Evolutionary conservation across 2,329 filamentous ascomycete species (phyloP).

Genomic region (Paramyrothecium sp.): DNA sequence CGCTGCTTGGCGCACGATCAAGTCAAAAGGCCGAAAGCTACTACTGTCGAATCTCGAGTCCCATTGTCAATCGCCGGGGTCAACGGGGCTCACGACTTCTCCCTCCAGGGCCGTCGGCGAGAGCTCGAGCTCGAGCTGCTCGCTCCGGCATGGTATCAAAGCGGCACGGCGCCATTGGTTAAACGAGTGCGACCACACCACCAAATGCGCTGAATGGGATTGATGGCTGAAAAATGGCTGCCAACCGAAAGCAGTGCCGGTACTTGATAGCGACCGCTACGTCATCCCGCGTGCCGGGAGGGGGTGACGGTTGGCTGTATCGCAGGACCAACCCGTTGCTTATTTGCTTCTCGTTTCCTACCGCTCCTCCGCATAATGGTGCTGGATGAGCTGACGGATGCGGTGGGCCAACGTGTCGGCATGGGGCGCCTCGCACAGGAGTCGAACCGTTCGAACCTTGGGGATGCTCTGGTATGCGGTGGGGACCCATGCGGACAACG

Average conservation of each 20-base stretch:
- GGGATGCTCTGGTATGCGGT: not conserved
- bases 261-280: not conserved
- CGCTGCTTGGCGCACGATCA: too few species aligned
- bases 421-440: not conserved
- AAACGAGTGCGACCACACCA: too few species aligned
- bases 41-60: too few species aligned
- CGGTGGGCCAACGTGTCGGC: not conserved
- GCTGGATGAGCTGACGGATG: not conserved
- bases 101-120: too few species aligned
- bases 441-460: not conserved
- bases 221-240: too few species aligned
- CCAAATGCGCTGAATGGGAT: too few species aligned
- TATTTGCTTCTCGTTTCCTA: not conserved
- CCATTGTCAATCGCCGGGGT: too few species aligned
- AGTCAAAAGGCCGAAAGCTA: too few species aligned
- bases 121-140: too few species aligned
- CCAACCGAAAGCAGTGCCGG: not conserved
- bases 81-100: too few species aligned
- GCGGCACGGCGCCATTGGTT: too few species aligned
- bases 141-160: too few species aligned
- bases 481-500: not conserved
- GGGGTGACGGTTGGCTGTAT: not conserved
- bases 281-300: not conserved
- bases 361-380: not conserved
- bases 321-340: not conserved